phyloP scores from a whole-genome alignment of 2,329 filamentous ascomycete genomes.

The Tolypocladium ovalisporum region DNA sequence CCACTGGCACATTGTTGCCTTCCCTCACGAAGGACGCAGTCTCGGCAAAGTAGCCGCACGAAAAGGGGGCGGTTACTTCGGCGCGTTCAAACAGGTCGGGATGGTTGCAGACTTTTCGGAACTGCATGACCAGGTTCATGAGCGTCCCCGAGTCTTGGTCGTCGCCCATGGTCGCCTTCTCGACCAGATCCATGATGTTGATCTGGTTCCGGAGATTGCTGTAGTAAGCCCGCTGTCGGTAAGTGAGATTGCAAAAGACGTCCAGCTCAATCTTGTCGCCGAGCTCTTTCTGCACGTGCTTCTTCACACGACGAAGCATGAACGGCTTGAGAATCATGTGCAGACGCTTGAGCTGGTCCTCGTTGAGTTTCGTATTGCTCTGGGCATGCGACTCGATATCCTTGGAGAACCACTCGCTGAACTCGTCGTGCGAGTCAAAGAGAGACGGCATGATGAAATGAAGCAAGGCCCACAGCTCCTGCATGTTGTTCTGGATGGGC shows the following conservation, averaged over 20 bases:
- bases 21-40: slow-evolving; percentile 92
- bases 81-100: slow-evolving; percentile 94
- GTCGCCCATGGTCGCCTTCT: slow-evolving; percentile 89
- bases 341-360: slow-evolving; percentile 90
- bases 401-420: slow-evolving; percentile 90
- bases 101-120: slow-evolving; percentile 98
- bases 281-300: slow-evolving; percentile 97
- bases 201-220: slow-evolving; percentile 90
- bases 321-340: slow-evolving; percentile 99
- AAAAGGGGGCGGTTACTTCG: slow-evolving; percentile 78
- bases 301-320: slow-evolving; percentile 99
- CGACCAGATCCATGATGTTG: slow-evolving; percentile 96
- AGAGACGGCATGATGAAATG: slow-evolving; percentile 99
- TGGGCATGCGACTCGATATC: slow-evolving; percentile 97
- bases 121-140: slow-evolving; percentile 99
- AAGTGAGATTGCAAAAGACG: slow-evolving; percentile 92
- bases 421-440: slow-evolving; percentile 89
- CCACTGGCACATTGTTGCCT: slow-evolving; percentile 65
- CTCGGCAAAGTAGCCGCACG: slow-evolving; percentile 80
- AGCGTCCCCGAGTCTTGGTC: slow-evolving; percentile 90
- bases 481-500: slow-evolving; percentile 99
- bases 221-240: slow-evolving; percentile 91
- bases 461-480: slow-evolving; percentile 91
- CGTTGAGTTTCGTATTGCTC: slow-evolving; percentile 98
- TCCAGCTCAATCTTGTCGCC: slow-evolving; percentile 98